These are phyloP conservation scores for Mucor ambiguus DNA, from an alignment of 371 early-diverging fungal genomes.

Conservation along the genomic window DNA sequence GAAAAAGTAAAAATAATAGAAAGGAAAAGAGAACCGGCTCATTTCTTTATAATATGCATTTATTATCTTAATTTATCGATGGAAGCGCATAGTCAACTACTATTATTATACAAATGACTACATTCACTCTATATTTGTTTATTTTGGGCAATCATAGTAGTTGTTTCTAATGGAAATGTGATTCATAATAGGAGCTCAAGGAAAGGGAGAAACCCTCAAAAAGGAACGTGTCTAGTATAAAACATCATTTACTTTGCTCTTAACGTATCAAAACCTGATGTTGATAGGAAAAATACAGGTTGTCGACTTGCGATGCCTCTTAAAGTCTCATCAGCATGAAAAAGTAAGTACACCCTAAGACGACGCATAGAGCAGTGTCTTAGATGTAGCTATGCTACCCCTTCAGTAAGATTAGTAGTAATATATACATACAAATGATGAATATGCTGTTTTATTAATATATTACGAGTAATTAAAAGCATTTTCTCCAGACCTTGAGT, in stretches of 20 bases:
- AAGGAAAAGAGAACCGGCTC: not conserved
- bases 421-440: not conserved
- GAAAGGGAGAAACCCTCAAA: constrained; percentile 1
- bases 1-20: constrained; percentile 6
- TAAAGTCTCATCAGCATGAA: not conserved
- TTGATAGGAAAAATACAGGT: constrained; percentile 1
- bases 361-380: not conserved
- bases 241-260: not conserved
- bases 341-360: no score
- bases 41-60: constrained; percentile 16
- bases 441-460: not conserved
- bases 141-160: not conserved
- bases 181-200: constrained; percentile 9
- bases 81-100: not conserved
- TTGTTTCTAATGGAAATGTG: not conserved
- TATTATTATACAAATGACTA: constrained; percentile 2
- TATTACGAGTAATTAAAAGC: not conserved
- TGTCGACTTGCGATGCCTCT: not conserved
- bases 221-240: not conserved
- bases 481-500: not conserved
- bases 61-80: not conserved
- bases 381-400: not conserved
- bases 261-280: not conserved
- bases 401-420: constrained; percentile 1
- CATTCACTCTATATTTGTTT: not conserved